Evolutionary conservation across 495 filamentous ascomycete genomes (phyloP).

Genomic region (Penicillium bialowiezense): DNA sequence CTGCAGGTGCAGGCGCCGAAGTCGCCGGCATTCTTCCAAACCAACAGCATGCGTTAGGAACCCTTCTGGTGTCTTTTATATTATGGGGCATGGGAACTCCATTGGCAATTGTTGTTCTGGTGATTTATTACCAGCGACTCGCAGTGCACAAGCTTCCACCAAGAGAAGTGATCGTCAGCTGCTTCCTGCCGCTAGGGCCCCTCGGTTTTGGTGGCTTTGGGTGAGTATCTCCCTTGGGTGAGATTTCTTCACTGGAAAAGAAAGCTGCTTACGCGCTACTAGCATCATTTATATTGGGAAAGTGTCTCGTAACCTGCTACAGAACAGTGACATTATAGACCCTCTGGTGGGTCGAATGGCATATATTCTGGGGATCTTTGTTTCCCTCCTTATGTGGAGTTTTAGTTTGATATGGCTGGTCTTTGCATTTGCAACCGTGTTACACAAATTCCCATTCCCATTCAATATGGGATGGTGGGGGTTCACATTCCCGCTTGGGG

Average conservation of each 20-base stretch:
- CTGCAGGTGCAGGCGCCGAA: constrained; percentile 39
- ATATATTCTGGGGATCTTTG: constrained; percentile 39
- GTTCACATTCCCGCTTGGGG: constrained; percentile 58
- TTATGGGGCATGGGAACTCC: constrained; percentile 47
- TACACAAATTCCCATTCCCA: constrained; percentile 41
- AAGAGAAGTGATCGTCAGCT: constrained; percentile 43
- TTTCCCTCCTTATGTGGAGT: constrained; percentile 47
- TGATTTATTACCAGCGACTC: constrained; percentile 48
- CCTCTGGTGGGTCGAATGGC: constrained; percentile 34
- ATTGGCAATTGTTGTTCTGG: constrained; percentile 39
- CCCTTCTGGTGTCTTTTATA: constrained; percentile 41
- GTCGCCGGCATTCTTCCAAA: constrained; percentile 32
- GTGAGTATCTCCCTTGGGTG: constrained; percentile 11
- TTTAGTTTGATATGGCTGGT: constrained; percentile 50
- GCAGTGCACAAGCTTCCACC: constrained; percentile 44
- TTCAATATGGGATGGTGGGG: constrained; percentile 67
- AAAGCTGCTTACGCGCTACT: not conserved
- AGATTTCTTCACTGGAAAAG: not conserved
- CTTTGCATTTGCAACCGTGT: constrained; percentile 42
- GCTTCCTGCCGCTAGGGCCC: constrained; percentile 47
- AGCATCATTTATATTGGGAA: constrained; percentile 44
- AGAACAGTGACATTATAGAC: constrained; percentile 18
- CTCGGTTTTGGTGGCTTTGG: constrained; percentile 46
- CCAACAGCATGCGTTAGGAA: constrained; percentile 30
- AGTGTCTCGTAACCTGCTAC: constrained; percentile 33